Base-by-base conservation (phyloP, 371 early-diverging fungal species). In the Mortierella sp. region DNA sequence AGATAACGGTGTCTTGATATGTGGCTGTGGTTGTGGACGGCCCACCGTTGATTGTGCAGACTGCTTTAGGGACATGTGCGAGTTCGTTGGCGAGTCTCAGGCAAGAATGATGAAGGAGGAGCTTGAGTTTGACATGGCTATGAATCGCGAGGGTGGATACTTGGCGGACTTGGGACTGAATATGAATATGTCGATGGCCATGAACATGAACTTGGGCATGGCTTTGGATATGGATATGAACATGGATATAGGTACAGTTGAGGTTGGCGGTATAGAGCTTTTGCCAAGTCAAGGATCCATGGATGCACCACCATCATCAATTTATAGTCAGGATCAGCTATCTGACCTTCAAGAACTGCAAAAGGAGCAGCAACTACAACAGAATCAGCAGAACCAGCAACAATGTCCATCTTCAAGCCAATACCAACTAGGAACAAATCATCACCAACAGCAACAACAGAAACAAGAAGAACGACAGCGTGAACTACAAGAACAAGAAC, bases 1-100 rank as follows among this genome's bases (percentile, higher is more conserved):
- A 49, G 84, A 73, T 1, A 87, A 87, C 68, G 89, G 90, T 11
- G 88, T 87, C 30, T 60, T 86, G 70, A 73, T 85, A 16, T 90
- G 91, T 62, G 88, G 87, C 49, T 91, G 91, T 62, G 91, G 91
- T 1, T 90, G 91, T 71, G 72, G 84, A 49, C 90, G 90, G 60
- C 87, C 88, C 0, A 83, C 87, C 3, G 80, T 83, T 20, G 89
- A 89, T 22, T 91, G 91, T 65, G 66, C 81, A 8, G 88, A 90
- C 74, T 91, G 91, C 64, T 70, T 88, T 37, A 70, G 87, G 43
- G 90, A 88, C 68, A 78, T 88, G 67, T 91, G 91, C 67, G 89
- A 89, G 72, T 80, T 71, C 52, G 79, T 75, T 14, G 65, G 75
- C 30, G 75, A 75, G 49, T 71, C 75, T 11, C 80, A 80, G 45